A percentile compares a stretch with the other conserved stretches of the same genome.
Evolutionary conservation across 352 stramenopile species (phyloP).

Genomic region (Elongisporangium prolatum): DNA sequence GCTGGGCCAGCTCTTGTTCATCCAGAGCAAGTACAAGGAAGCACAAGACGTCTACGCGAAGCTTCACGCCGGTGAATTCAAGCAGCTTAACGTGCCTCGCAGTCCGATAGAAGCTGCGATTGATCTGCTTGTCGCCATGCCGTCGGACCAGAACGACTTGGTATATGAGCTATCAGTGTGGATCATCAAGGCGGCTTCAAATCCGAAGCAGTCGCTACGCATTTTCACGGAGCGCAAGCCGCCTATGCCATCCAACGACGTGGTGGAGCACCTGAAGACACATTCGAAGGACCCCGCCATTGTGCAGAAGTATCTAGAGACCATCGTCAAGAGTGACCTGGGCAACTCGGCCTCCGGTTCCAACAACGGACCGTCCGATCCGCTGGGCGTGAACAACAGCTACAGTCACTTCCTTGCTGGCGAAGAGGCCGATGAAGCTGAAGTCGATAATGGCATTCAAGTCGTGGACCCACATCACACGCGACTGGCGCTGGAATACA

Average conservation of each 20-base stretch:
- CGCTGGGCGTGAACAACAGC: constrained; percentile 66
- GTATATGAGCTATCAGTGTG: constrained; percentile 87
- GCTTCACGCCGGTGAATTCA: constrained; percentile 73
- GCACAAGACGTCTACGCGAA: constrained; percentile 81
- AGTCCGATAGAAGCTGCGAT: constrained; percentile 87
- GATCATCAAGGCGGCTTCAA: constrained; percentile 68
- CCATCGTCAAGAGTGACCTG: constrained; percentile 56
- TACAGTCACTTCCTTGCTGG: constrained; percentile 78
- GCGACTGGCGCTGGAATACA: constrained; percentile 78
- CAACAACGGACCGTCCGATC: constrained; percentile 7
- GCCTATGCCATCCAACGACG: constrained; percentile 68
- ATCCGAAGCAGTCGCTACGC: constrained; percentile 69
- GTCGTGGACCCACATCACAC: constrained; percentile 78
- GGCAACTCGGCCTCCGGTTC: constrained; percentile 17
- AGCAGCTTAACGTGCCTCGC: constrained; percentile 84
- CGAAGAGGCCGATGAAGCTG: constrained; percentile 54
- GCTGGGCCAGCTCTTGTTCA: constrained; percentile 56
- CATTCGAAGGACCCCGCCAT: constrained; percentile 69
- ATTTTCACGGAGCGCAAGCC: constrained; percentile 80
- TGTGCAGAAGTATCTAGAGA: constrained; percentile 81
- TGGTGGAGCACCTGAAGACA: constrained; percentile 70
- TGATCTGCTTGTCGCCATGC: constrained; percentile 78
- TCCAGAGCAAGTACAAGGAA: constrained; percentile 63
- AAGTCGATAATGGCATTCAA: constrained; percentile 11
- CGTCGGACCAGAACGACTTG: constrained; percentile 74